These are phyloP conservation scores for Rhytidhysteron rufulum DNA, from an alignment of 2,329 filamentous ascomycete genomes.

Conservation along the genomic window DNA sequence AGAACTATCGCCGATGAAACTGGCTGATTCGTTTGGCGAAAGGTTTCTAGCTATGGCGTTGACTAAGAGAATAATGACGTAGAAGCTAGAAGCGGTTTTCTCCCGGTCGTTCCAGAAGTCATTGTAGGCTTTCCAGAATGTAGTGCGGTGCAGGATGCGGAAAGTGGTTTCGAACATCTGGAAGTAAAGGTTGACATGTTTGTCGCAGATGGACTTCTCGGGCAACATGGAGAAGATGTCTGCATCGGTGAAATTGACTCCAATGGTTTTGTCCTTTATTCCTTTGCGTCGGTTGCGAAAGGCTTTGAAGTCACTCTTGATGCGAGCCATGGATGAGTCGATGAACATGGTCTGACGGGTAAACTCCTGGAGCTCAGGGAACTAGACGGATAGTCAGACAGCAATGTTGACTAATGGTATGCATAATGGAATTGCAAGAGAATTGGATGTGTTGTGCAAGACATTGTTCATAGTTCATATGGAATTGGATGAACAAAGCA, in stretches of 20 bases:
- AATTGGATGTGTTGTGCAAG: no score
- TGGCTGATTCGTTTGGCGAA: constrained; percentile 21
- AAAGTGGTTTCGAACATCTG: constrained; percentile 49
- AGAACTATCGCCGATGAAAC: constrained; percentile 43
- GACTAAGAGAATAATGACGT: constrained; percentile 40
- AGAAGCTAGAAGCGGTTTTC: constrained; percentile 26
- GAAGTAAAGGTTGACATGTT: constrained; percentile 47
- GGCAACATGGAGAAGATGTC: constrained; percentile 37
- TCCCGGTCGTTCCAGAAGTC: constrained; percentile 43
- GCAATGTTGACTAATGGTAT: no score
- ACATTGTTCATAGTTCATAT: constrained; percentile 5
- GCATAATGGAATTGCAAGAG: no score
- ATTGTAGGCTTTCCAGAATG: constrained; percentile 50
- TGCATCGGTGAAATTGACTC: constrained; percentile 18
- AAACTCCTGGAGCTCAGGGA: constrained; percentile 33
- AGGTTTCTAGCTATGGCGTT: constrained; percentile 36
- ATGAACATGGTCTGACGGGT: constrained; percentile 26
- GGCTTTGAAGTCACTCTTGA: constrained; percentile 30
- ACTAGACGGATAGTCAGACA: constrained; percentile 19
- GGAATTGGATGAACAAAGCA: no score
- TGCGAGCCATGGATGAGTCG: constrained; percentile 24
- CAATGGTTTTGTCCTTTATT: constrained; percentile 17
- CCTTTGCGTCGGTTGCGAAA: constrained; percentile 28
- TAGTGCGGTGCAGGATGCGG: constrained; percentile 52
- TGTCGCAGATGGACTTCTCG: constrained; percentile 35